Evolutionary conservation across 2,329 filamentous ascomycete species (phyloP), one percentile per base, ranked within the genome.

Genomic region (Curvularia spicifera): DNA sequence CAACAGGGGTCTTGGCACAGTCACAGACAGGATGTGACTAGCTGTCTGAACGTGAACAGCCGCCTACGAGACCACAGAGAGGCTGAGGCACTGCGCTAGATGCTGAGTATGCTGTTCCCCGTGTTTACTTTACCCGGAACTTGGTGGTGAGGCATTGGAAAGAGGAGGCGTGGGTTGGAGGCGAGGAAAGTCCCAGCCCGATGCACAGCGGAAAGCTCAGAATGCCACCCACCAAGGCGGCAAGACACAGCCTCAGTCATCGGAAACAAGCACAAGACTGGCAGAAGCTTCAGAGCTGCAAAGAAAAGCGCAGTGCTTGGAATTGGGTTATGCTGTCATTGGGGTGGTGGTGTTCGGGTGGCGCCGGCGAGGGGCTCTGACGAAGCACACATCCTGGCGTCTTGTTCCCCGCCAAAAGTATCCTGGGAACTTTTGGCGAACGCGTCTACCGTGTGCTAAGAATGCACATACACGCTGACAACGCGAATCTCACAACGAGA

Each of bases 301-400:
- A 50, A 29, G 24, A 29, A 29, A 8, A 31, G 24, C 35, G n/a
- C 24, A 26, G 28, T 24, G 10, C 3, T 28, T 13, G 9, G 22
- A 8, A 20, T 20, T 50, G 33, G 28, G 15, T 15, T 26, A 20
- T 50, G 22, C 18, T 28, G 47, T 18, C 22, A 35, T 40, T 2
- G 35, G n/a, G 22, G 24, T 40, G 47, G 35, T 12, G 35, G 24
- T 50, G 47, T 28, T 15, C 1, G 26, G 6, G 22, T 49, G 15
- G 29, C 18, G 47, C 35, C 18, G 47, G 4, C 39, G 47, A 50
- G 47, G 47, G 47, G 47, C 33, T 49, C 22, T n/a, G 47, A 29
- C 22, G 33, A 26, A 18, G 35, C 22, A 39, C 28, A 22, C n/a
- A 39, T 15, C n/a, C 42, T n/a, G 24, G 35, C 35, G 22, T 39